phyloP scores from a whole-genome alignment of 345 rosid species.

The Diplotaxis tenuifolia region DNA sequence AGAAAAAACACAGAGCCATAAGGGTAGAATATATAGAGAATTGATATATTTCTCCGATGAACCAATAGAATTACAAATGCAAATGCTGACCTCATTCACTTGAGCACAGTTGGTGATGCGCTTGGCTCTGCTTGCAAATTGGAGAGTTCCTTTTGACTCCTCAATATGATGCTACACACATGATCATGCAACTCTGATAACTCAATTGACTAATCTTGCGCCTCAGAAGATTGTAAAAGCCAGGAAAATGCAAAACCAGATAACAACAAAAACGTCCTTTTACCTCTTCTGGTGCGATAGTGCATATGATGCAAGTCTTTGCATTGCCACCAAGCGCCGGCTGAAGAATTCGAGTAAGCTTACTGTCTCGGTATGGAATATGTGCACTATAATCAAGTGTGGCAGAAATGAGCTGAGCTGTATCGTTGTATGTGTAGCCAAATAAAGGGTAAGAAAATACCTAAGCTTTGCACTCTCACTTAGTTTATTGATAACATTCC shows the following conservation, averaged over 20 bases:
- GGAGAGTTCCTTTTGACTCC: conserved; percentile 94
- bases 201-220: background rate
- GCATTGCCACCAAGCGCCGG: conserved; percentile 97
- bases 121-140: conserved; percentile 96
- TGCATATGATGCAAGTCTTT: conserved; percentile 90
- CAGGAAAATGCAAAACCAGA: background rate
- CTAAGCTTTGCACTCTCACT: conserved; percentile 57
- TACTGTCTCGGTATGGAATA: conserved; percentile 95
- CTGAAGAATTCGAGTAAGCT: conserved; percentile 91
- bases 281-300: conserved; percentile 98
- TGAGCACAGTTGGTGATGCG: conserved; percentile 90
- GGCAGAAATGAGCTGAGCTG: conserved; percentile 18
- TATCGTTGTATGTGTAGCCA: background rate
- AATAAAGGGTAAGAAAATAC: background rate
- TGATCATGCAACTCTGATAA: background rate
- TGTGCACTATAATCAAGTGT: background rate
- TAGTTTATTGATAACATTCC: conserved; percentile 88
- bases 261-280: background rate
- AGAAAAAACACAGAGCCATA: background rate
- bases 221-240: background rate
- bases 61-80: background rate
- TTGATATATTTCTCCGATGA: background rate
- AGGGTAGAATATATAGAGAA: background rate
- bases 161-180: conserved; percentile 72
- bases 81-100: conserved; percentile 79